Base-by-base conservation (phyloP, 2,329 filamentous ascomycete genomes). In the Trichoderma sp. region DNA sequence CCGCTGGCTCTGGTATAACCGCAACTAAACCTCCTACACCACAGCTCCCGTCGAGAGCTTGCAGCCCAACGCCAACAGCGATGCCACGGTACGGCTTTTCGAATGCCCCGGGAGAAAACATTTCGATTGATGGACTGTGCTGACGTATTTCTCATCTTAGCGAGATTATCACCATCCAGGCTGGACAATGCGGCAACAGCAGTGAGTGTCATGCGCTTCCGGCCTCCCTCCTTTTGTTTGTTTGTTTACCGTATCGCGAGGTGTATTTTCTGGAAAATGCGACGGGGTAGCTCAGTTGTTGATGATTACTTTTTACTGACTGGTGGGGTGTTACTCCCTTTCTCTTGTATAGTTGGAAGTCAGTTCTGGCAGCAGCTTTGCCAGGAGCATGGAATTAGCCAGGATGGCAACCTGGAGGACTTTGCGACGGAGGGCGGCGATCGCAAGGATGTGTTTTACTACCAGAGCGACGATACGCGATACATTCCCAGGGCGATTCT, bases 331-430 rank as follows among this genome's bases (percentile, higher is more conserved):
- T 77, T 5, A n/a, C 53, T 63, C 75, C 76, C 45, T 35, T 64
- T 33, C 66, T 38, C 65, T 27, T 41, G 21, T 60, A 16, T 79
- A 98, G 95, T 98, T 84, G 97, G 97, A 76, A 96, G 94, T 82
- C 95, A 98, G 83, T 99, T 99, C 87, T 99, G 97, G 97, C 96
- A 98, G 85, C 97, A 98, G 86, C 91, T 98, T 76, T 99, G 97
- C 85, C 93, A 96, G 84, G 97, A 99, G 86, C 97, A 99, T 83
- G 97, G 97, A 77, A 99, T 99, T 87, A 98, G 93, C 82, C 95
- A 97, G 83, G 95, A 98, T 86, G 97, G 97, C 75, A 98, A 98
- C 84, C 90, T 99, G 75, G 95, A 98, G 83, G 95, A 98, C 84
- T 98, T 98, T 87, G 97, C 97, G 82, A 98, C 95, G 67, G 97